Conservation (phyloP, 805 yeast species). For the Isabelozyma heimii region DNA sequence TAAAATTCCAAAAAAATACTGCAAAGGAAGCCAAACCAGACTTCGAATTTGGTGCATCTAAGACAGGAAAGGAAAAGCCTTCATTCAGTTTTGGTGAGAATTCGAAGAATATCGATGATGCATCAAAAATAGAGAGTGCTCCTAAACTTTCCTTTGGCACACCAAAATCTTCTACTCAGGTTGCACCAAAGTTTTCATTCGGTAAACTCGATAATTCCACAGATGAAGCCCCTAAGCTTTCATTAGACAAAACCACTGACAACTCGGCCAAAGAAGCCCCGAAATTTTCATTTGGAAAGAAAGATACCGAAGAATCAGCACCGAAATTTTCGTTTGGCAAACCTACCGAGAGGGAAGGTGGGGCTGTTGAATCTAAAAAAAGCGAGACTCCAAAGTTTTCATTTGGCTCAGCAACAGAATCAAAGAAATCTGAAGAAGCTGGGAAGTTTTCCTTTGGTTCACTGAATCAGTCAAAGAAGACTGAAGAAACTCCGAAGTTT, state of each 20-base stretch:
- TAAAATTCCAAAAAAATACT: neutral
- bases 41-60: neutral
- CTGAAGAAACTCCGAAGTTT: conserved; percentile 6
- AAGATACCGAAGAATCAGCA: neutral
- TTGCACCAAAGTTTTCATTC: neutral
- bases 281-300: neutral
- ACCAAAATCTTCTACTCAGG: neutral
- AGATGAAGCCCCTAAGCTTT: neutral
- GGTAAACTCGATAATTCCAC: neutral
- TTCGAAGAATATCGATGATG: too few species aligned
- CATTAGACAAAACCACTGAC: neutral
- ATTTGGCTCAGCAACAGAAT: too few species aligned
- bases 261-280: neutral
- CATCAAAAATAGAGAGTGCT: neutral
- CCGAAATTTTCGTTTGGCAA: neutral
- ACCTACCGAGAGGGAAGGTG: conserved; percentile 1
- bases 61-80: conserved; percentile 1
- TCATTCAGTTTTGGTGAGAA: conserved; percentile 2
- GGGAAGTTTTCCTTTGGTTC: neutral
- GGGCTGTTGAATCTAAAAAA: neutral
- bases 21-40: neutral
- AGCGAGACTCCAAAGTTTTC: conserved; percentile 10
- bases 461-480: neutral
- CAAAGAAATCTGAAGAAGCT: neutral
- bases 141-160: neutral